These are phyloP conservation scores for Hyparrhenia diplandra DNA, from an alignment of 176 grass and related monocot species.

Conservation along the genomic window DNA sequence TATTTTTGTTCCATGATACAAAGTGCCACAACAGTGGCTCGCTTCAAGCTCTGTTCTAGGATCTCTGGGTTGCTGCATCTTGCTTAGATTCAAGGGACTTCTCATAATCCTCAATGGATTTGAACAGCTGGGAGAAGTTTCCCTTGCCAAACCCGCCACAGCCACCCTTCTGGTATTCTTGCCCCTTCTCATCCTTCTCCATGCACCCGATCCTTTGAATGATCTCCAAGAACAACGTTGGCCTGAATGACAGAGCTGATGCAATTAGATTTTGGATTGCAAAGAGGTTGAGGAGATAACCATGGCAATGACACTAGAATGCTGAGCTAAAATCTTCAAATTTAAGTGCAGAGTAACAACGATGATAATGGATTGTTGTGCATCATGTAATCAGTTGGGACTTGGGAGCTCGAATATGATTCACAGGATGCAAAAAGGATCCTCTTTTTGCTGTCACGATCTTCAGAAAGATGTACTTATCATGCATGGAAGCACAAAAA, in stretches of 20 bases:
- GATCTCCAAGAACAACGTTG: constrained; percentile 90
- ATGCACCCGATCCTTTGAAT: constrained; percentile 85
- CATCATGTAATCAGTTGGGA: not conserved
- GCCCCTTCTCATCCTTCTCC: constrained; percentile 65
- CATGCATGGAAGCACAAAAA: constrained; percentile 10
- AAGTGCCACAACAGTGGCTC: not conserved
- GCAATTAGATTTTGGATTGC: constrained; percentile 7
- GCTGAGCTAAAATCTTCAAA: not conserved
- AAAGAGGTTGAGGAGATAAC: not conserved
- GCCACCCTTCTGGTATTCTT: constrained; percentile 75
- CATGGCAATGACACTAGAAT: not conserved
- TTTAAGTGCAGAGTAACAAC: not conserved
- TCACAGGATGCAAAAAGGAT: not conserved
- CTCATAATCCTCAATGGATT: constrained; percentile 86
- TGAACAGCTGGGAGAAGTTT: constrained; percentile 90
- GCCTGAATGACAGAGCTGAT: constrained; percentile 40
- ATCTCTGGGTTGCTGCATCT: constrained; percentile 16
- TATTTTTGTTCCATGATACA: constrained; percentile 24
- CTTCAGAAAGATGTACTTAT: constrained; percentile 19
- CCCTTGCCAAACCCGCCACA: constrained; percentile 88
- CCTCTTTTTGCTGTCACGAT: constrained; percentile 1
- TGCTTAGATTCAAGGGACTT: constrained; percentile 77
- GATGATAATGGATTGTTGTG: not conserved
- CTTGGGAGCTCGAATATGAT: not conserved
- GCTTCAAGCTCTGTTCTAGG: constrained; percentile 21